Evolutionary conservation across 2,329 filamentous ascomycete species (phyloP).

Genomic region (Botrytis sinoallii): DNA sequence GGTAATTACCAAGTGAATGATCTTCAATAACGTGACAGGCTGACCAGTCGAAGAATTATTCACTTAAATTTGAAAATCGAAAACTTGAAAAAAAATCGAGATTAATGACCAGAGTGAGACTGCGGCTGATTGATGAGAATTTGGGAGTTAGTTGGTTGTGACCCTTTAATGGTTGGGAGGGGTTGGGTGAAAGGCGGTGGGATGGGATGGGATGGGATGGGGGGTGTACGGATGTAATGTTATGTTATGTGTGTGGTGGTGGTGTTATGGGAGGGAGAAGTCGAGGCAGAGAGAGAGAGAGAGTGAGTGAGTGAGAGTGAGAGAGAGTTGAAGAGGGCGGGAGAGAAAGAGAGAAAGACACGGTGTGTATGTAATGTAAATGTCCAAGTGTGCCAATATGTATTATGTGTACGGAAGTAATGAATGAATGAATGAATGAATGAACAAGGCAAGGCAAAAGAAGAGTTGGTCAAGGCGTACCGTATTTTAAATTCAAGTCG

Average conservation of each 20-base stretch:
- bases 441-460: neutral
- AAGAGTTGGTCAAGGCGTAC: slow-evolving; percentile 19
- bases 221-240: neutral
- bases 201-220: slow-evolving; percentile 13
- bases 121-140: slow-evolving; percentile 22
- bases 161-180: slow-evolving; percentile 19
- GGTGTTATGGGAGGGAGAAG: neutral
- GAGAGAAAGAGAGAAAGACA: neutral
- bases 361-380: neutral
- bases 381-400: neutral
- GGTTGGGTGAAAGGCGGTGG: slow-evolving; percentile 20
- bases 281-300: neutral
- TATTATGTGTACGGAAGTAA: neutral
- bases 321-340: neutral
- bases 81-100: neutral
- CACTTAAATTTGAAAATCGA: slow-evolving; percentile 15
- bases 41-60: slow-evolving; percentile 23
- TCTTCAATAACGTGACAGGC: slow-evolving; percentile 32
- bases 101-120: slow-evolving; percentile 18
- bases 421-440: neutral
- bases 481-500: neutral
- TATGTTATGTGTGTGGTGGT: neutral
- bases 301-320: neutral
- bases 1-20: slow-evolving; percentile 25
- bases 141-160: slow-evolving; percentile 18